These are phyloP conservation scores for Botrytis pseudocinerea DNA, from an alignment of 2,329 filamentous ascomycete species.

Conservation along the genomic window DNA sequence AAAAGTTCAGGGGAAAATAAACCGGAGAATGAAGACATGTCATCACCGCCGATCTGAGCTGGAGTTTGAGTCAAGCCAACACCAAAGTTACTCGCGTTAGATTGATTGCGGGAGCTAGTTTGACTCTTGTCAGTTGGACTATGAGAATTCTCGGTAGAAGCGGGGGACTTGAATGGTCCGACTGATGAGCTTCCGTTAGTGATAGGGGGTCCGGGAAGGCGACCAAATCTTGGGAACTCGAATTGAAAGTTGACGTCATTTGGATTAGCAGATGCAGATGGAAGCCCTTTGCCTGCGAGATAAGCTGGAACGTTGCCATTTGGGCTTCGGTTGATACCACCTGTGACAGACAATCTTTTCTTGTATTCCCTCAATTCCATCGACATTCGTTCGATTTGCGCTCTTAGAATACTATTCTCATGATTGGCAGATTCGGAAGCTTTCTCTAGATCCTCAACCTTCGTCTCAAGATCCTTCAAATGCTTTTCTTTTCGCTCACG, in stretches of 20 bases:
- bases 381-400: conserved; percentile 86
- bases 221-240: conserved; percentile 92
- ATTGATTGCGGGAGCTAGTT: conserved; percentile 36
- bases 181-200: conserved; percentile 24
- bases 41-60: conserved; percentile 35
- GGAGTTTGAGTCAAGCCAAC: conserved; percentile 32
- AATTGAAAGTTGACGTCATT: conserved; percentile 86
- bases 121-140: conserved; percentile 34
- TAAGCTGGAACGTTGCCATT: conserved; percentile 34
- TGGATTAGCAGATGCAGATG: conserved; percentile 54
- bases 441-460: conserved; percentile 76
- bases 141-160: conserved; percentile 25
- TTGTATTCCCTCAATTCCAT: conserved; percentile 86
- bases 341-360: conserved; percentile 70
- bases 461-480: conserved; percentile 78
- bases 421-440: conserved; percentile 78
- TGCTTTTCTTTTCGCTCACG: conserved; percentile 94
- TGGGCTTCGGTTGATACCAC: conserved; percentile 27
- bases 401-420: conserved; percentile 80
- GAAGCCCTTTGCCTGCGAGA: conserved; percentile 48
- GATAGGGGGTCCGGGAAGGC: conserved; percentile 54
- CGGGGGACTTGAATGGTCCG: conserved; percentile 33
- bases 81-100: conserved; percentile 41
- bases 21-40: conserved; percentile 56
- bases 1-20: conserved; percentile 60